phyloP scores from a whole-genome alignment of 208 protist genomes.

The Leishmania guyanensis region DNA sequence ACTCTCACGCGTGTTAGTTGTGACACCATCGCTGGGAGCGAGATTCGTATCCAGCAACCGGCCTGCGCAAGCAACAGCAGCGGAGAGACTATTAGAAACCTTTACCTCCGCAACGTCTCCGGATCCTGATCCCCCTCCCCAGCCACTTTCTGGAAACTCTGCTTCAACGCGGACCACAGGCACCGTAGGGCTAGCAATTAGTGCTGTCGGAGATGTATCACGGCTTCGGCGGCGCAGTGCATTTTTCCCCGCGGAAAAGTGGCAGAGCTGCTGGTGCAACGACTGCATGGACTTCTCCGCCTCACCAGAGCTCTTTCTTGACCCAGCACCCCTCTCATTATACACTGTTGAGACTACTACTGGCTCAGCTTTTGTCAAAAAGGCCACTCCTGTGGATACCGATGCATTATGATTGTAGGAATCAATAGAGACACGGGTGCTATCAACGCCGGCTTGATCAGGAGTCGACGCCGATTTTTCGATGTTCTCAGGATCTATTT shows the following conservation, averaged over 20 bases:
- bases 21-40: conserved; percentile 1
- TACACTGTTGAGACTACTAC: background rate
- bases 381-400: background rate
- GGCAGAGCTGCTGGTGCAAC: background rate
- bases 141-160: background rate
- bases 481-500: background rate
- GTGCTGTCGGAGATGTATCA: background rate
- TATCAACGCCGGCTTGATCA: background rate
- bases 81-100: background rate
- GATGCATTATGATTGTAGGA: background rate
- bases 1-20: conserved; percentile 19
- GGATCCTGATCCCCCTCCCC: background rate
- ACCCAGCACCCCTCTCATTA: background rate
- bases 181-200: too few relatives aligned
- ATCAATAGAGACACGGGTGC: background rate
- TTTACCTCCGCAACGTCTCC: conserved; percentile 10
- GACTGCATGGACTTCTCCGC: background rate
- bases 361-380: background rate
- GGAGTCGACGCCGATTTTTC: background rate
- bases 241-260: background rate
- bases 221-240: background rate
- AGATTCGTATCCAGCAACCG: conserved; percentile 5
- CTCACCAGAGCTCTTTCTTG: background rate
- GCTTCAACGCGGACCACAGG: background rate
- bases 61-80: background rate